Base-by-base conservation (phyloP, 2,329 filamentous ascomycete species). In the Zalaria sp. region DNA sequence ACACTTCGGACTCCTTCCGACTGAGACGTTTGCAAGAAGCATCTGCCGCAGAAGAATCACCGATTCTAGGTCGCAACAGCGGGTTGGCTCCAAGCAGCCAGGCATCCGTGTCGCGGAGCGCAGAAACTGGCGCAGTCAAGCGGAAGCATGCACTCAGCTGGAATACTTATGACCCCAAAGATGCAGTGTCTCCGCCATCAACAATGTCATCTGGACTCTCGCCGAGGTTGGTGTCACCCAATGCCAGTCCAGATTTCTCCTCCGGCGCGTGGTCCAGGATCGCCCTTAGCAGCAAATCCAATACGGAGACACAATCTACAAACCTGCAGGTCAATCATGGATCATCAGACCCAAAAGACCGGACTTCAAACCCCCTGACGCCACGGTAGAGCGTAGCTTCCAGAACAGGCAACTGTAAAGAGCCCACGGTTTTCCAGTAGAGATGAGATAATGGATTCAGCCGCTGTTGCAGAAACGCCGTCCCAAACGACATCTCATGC, bases 71-170 rank as follows among this genome's bases (percentile, higher is more conserved):
- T 31, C 44, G 43, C 29, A 32, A 32, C n/a, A n/a, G 29, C 7
- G n/a, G 7, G 29, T 7, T n/a, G n/a, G n/a, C n/a, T 32, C 29
- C 7, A 7, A 32, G 3, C 29, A 7, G 7, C 29, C 29, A n/a
- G 3, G 7, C 7, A 32, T 32, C 7, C 29, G 29, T 7, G n/a
- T 7, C 44, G 3, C 37, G 48, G 7, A 40, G 47, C 4, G 47
- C 49, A 8, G 41, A 48, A 11, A 49, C 4, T 38, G 45, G 28
- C 40, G 47, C 18, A 47, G 44, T 38, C 46, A 2, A 2, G 18
- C 2, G 18, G 18, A 18, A 53, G 35, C 49, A 52, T 37, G 35
- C 52, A 8, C 46, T 53, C 44, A 53, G 47, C 5, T 52, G 51
- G 49, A 52, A 49, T 34, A 51, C 44, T 5, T 51, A 51, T 34